Evolutionary conservation across 1,284 basidiomycete species (phyloP), one percentile per base, ranked within the genome.

Genomic region (Boletellus deceptivus): DNA sequence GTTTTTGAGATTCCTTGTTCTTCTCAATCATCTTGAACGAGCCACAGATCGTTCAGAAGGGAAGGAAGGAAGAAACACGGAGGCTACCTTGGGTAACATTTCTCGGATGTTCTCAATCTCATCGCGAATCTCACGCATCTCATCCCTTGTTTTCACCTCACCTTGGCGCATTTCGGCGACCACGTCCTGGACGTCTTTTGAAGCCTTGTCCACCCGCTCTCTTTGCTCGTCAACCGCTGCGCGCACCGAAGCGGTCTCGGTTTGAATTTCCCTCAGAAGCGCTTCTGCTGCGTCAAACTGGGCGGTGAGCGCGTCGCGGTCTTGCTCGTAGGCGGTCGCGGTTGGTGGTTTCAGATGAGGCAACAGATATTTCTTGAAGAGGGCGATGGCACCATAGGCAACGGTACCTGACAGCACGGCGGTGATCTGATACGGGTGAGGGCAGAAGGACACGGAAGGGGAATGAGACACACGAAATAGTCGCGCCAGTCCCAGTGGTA

Each of bases 241-340:
- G 43, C 84, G 80, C 42, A 93, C 85, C 10, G 88, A 84, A 0
- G 79, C 75, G 0, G 92, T 88, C 57, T 90, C 86, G 0, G 77
- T 73, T 57, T 94, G 88, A 42, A 99, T 89, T 57, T 93, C 88
- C 58, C 86, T 84, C 24, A 98, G 70, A 6, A 93, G 72, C 1
- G 82, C 80, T 59, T 94, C 90, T 1, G 94, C 94, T 17, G 89
- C 92, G 69, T 98, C 96, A 67, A 98, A 99, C 62, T 98, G 93
- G 33, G 89, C 87, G 9, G 85, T 84, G 46, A 99, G 78, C 2
- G 86, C 86, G 57, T 92, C 84, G 22, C 90, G 84, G 56, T 97
- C 94, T 48, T 83, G 80, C 71, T 97, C 92, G 65, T 98, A 98
- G 3, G 92, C 89, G 17, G 91, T 91, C 4, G 86, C 79, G 3